Base-by-base conservation (phyloP, 116 monocot genomes). In the Posidonia oceanica region DNA sequence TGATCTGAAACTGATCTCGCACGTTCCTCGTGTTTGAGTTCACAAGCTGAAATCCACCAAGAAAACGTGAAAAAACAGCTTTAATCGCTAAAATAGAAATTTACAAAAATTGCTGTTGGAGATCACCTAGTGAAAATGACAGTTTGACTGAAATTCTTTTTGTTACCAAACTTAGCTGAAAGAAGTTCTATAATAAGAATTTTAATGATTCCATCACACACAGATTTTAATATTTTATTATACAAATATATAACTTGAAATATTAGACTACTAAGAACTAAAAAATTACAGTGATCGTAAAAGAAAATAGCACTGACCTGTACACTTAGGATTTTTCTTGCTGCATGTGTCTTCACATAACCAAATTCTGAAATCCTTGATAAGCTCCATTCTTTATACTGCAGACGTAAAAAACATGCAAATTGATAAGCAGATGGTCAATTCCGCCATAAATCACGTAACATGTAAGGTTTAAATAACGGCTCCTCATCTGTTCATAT, bases 361-460 rank as follows among this genome's bases (percentile, higher is more conserved):
- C 90, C 90, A 70, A 74, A 87, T 70, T 84, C 87, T 38, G 76
- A 68, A 21, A 80, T 75, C 65, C 84, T 78, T 44, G 75, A 40
- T 64, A 90, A 74, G 80, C 87, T 90, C 90, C 90, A 90, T 38
- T 36, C 66, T 37, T 39, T 58, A 71, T 64, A 63, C 89, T 86
- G 54, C 68, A 69, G 57, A 68, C 44, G 3, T 40, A 5, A 68
- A 68, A 22, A 62, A 11, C n/a, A 61, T 18, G 12, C 23, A 23
- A 36, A 61, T 22, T 61, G 29, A 61, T 22, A 11, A 23, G 7
- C 23, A 20, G 11, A 61, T 23, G 23, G 55, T 55, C 14, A 55
- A 14, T 2, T 55, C 55, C 2, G n/a, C 14, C 14, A 55, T 55
- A 16, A n/a, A n/a, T 55, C n/a, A 16, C 5, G 55, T 55, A n/a